These are phyloP conservation scores for Cyclostephanos invisitatus DNA, from an alignment of 108 stramenopile species.

Conservation along the genomic window DNA sequence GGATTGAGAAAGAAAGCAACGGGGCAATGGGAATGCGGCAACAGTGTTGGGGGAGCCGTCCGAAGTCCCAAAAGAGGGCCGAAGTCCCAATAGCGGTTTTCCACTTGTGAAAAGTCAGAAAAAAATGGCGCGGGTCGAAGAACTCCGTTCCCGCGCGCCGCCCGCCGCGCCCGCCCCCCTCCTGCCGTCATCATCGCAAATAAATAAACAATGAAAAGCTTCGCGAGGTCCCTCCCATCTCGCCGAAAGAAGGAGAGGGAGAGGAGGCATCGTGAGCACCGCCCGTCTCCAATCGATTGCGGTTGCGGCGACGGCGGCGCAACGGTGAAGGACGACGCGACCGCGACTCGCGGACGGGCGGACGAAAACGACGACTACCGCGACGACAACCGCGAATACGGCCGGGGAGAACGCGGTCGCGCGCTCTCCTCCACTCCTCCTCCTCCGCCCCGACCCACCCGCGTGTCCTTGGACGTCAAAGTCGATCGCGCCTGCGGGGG, in stretches of 20 bases:
- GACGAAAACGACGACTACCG: neutral
- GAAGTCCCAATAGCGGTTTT: too few relatives aligned
- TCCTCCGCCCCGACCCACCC: neutral
- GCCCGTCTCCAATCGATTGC: neutral
- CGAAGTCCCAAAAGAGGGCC: too few relatives aligned
- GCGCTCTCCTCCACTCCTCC: too few relatives aligned
- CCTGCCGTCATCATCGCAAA: neutral
- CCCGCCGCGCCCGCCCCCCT: too few relatives aligned
- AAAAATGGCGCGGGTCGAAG: too few relatives aligned
- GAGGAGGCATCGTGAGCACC: constrained; percentile 19
- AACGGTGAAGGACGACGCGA: neutral
- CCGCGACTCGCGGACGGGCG: neutral
- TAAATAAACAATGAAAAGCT: neutral
- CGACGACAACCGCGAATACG: neutral
- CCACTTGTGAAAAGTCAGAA: too few relatives aligned
- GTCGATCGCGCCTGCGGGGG: neutral
- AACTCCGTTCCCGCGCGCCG: too few relatives aligned
- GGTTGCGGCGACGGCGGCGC: neutral
- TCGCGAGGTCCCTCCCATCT: constrained; percentile 32
- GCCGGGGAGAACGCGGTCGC: neutral
- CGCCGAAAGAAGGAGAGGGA: constrained; percentile 35
- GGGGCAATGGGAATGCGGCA: too few relatives aligned
- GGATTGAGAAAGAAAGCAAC: too few relatives aligned
- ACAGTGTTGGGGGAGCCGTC: too few relatives aligned
- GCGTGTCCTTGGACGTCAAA: neutral